Base-by-base conservation (phyloP, 2,329 filamentous ascomycete genomes). In the Fusarium floridanum region DNA sequence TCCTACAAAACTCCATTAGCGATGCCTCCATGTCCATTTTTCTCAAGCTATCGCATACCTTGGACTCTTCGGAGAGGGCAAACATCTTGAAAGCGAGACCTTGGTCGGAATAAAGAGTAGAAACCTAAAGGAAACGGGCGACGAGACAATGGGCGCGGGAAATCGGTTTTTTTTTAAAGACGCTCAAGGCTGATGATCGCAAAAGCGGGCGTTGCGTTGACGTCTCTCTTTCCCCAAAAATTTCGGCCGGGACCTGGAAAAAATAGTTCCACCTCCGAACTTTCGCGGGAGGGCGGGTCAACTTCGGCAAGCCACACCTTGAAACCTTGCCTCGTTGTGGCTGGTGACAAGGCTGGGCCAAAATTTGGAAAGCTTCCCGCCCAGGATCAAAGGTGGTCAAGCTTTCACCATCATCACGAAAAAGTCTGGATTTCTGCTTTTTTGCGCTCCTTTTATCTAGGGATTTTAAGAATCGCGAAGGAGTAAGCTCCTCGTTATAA, bases 41-140 rank as follows among this genome's bases (percentile, higher is more conserved):
- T 24, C 20, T 56, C 48, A 55, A 57, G 56, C 20, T 27, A 10
- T 36, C 37, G 64, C 82, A 76, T 82, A 97, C 96, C 93, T 98
- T 98, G 82, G 95, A 95, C 88, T 99, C 97, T 86, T 99, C 97
- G 61, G 97, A 98, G 77, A 98, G 92, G 81, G 87, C 82, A 74
- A 91, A 88, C 89, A 91, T 91, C 63, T 78, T 88, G 83, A 60
- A 39, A 34, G 27, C 32, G 56, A 32, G 34, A 50, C 61, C 41
- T 61, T 32, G 22, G 17, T 16, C 32, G 62, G 61, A n/a, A 27
- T 27, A 27, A 7, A 59, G 16, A 48, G 22, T 50, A n/a, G 36
- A 48, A 29, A 37, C 37, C 43, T 41, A 17, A 17, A 27, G 53
- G 34, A 39, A 45, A 11, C 48, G 17, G 41, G 57, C 60, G 39